These are phyloP conservation scores for Zhuliangozyma parablackwelliae DNA, from an alignment of 1,139 yeast species.

Conservation along the genomic window DNA sequence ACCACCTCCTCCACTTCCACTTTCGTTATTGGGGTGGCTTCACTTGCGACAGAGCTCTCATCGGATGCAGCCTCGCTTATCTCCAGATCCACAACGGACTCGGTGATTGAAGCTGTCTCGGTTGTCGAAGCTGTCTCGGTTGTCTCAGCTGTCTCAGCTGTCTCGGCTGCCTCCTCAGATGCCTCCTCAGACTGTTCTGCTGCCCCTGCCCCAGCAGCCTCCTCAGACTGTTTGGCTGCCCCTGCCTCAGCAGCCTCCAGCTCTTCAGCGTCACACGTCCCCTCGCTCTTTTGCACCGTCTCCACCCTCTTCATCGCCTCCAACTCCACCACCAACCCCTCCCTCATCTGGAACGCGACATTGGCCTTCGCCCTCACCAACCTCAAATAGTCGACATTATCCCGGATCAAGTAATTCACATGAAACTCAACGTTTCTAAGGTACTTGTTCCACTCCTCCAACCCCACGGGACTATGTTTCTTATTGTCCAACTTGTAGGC, in stretches of 20 bases:
- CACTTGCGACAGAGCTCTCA: too few species aligned
- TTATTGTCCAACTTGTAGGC: slow-evolving; percentile 25
- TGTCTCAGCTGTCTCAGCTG: background rate
- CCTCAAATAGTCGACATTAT: slow-evolving; percentile 67
- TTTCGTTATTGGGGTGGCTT: too few species aligned
- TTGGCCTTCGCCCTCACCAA: slow-evolving; percentile 80
- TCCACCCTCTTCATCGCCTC: background rate
- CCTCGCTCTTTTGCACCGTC: slow-evolving; percentile 1
- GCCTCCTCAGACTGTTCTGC: background rate
- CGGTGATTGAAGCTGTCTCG: too few species aligned
- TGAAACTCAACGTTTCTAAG: slow-evolving; percentile 58
- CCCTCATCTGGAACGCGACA: slow-evolving; percentile 71
- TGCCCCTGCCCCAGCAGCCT: background rate
- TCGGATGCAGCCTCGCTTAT: too few species aligned
- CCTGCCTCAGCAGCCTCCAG: slow-evolving; percentile 1
- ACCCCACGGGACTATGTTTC: slow-evolving; percentile 28
- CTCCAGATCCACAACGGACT: too few species aligned
- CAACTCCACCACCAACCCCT: slow-evolving; percentile 25
- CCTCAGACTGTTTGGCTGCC: slow-evolving; percentile 1
- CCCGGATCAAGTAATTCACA: slow-evolving; percentile 56
- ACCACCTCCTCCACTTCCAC: too few species aligned
- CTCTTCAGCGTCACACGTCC: background rate
- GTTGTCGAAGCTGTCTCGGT: too few species aligned
- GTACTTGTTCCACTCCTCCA: slow-evolving; percentile 47
- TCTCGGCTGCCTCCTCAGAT: background rate